Base-by-base conservation (phyloP, 371 early-diverging fungal genomes). In the Zopfochytrium polystomum region DNA sequence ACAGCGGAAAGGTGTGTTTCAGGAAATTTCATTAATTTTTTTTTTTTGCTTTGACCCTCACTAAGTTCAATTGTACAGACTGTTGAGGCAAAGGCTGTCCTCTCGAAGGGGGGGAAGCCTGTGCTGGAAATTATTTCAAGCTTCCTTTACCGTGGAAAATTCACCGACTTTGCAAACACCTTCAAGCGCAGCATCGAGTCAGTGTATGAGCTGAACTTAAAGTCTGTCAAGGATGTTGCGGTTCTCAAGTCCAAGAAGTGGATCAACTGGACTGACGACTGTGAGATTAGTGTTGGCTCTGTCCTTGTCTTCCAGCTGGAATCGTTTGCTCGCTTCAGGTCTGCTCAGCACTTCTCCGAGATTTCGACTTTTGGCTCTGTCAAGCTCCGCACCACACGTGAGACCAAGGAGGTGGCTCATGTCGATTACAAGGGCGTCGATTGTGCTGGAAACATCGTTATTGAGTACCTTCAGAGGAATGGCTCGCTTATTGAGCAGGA, bases 71-170 rank as follows among this genome's bases (percentile, higher is more conserved):
- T 48, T 47, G 47, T 27, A 3, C 2, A 60, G 82, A 78, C 88
- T 66, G 87, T 95, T 54, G 88, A 90, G 65, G 93, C 94, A 72
- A 87, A 87, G 83, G 94, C 89, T 34, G 65, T 69, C 29, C 60
- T 85, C 27, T 65, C 58, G 59, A 73, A 77, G 65, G 84, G 82
- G 9, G 77, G 73, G 65, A 82, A 77, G 67, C 82, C 83, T 46
- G 74, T 89, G 15, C 74, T 89, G 73, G 91, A 90, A 78, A 86
- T 86, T 58, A 87, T 80, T 59, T 85, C 81, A 46, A 84, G 87
- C 63, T 96, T 96, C 87, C 84, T 96, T 80, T 92, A 91, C 82
- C 90, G 96, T 67, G 96, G 95, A 52, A 78, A 76, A 33, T 92
- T 90, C 67, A 76, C 76, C 32, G 93, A 92, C 62, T 91, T 82